Base-by-base conservation (phyloP, 208 protist genomes). In the Balamuthia mandrillaris region DNA sequence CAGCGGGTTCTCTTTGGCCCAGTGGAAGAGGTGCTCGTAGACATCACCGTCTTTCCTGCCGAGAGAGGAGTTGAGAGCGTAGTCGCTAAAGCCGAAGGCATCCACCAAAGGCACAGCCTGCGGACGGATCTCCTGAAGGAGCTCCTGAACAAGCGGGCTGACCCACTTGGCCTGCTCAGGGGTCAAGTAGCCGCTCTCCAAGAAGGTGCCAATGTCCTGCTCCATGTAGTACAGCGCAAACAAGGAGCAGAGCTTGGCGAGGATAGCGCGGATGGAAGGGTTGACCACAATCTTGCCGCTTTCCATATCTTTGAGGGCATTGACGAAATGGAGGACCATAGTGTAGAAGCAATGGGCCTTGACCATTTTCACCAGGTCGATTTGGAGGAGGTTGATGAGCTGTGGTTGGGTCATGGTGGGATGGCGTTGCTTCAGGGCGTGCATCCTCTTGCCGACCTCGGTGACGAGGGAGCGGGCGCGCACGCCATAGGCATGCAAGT, bases 41-140 rank as follows among this genome's bases (percentile, higher is more conserved):
- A 90, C 88, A 47, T 91, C 79, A n/a, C 70, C 70, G 65, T 90
- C 65, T 31, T 83, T 83, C 7, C 72, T 44, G 42, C 89, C 89
- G 3, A 92, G 29, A 16, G 61, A 49, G 45, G 45, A 79, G 42
- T 88, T 88, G 14, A 92, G 70, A 21, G 52, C 29, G 14, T 41
- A 18, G 78, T 92, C 88, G 33, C 52, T 44, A 2, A 88, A 49
- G 44, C 82, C 66, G 21, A 88, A 92, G 0, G 70, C 35, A 47
- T 92, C 89, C 24, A 88, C 84, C 3, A 92, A 44, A 6, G 45
- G 5, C 6, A 92, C 52, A 9, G 83, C 60, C 65, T 92, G 52
- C n/a, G 79, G 85, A 31, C 89, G 56, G 1, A 91, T 5, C 29
- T 70, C 10, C 24, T 44, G 24, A 14, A 84, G 65, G 0, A 90